Conservation (phyloP, 805 yeast genomes). For the Yarrowia alimentaria region DNA sequence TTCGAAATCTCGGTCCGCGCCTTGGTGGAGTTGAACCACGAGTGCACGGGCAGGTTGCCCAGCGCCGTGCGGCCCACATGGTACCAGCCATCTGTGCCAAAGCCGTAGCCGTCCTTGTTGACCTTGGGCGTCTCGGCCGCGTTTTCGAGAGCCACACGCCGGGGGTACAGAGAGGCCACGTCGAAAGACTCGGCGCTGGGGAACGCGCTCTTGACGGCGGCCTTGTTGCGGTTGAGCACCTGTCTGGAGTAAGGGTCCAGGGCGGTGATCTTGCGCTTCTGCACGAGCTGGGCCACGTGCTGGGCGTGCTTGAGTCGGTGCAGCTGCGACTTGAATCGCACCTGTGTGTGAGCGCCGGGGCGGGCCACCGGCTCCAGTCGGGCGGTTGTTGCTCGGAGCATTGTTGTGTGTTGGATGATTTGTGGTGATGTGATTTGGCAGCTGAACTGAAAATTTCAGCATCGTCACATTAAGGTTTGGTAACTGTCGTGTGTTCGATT, state of each 20-base stretch:
- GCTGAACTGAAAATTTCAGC: not conserved
- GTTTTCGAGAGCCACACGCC: not conserved
- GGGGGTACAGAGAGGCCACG: not conserved
- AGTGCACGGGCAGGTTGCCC: conserved; percentile 24
- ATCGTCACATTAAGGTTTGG: not conserved
- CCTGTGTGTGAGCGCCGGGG: conserved; percentile 9
- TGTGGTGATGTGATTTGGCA: not conserved
- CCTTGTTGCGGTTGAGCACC: conserved; percentile 20
- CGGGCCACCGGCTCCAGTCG: conserved; percentile 16
- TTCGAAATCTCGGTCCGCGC: conserved; percentile 24
- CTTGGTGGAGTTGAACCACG: conserved; percentile 25
- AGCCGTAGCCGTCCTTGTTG: conserved; percentile 8
- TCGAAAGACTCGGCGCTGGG: conserved; percentile 4
- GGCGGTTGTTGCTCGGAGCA: not conserved
- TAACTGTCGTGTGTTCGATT: not conserved
- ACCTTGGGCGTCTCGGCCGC: not conserved
- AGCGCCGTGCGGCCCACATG: conserved; percentile 24
- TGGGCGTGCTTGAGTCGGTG: conserved; percentile 24
- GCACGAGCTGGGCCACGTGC: conserved; percentile 16
- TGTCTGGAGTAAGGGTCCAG: conserved; percentile 25
- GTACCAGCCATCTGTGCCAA: conserved; percentile 18
- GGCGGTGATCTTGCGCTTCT: conserved; percentile 22
- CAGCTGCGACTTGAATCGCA: conserved; percentile 18
- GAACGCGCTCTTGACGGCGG: conserved; percentile 13
- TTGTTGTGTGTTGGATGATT: not conserved